A percentile compares a stretch with the other conserved stretches of the same genome.
These are phyloP conservation scores for Trichoderma guizhouense DNA, from an alignment of 2,329 filamentous ascomycete species.

Conservation along the genomic window DNA sequence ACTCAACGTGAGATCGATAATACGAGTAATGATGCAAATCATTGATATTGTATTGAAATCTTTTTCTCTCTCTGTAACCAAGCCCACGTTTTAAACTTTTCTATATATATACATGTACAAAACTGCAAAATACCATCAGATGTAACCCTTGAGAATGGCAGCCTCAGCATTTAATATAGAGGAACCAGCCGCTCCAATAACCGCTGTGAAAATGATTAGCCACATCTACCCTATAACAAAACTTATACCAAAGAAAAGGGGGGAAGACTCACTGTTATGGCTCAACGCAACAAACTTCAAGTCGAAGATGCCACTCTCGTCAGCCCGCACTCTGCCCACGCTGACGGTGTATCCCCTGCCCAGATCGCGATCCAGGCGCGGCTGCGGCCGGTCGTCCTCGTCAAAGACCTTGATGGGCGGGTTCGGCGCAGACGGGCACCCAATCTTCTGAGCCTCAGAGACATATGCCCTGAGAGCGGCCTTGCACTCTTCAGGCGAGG, in stretches of 20 bases:
- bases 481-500: not conserved
- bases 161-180: conserved; percentile 94
- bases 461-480: conserved; percentile 1
- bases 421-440: conserved; percentile 9
- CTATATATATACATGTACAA: not conserved
- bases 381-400: conserved; percentile 9
- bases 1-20: not conserved
- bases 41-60: not conserved
- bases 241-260: not conserved
- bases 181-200: conserved; percentile 93
- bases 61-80: not conserved
- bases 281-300: conserved; percentile 92
- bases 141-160: conserved; percentile 81
- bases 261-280: conserved; percentile 60
- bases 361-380: conserved; percentile 67
- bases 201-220: conserved; percentile 46
- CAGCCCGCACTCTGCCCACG: conserved; percentile 81
- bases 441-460: conserved; percentile 7
- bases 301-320: conserved; percentile 86
- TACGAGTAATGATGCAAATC: not conserved
- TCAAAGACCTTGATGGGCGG: conserved; percentile 9
- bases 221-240: not conserved
- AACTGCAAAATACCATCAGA: conserved; percentile 43
- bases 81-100: not conserved
- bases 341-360: conserved; percentile 85